These are phyloP conservation scores for Nothomitra cinnamomea DNA, from an alignment of 2,329 filamentous ascomycete species.

Conservation along the genomic window DNA sequence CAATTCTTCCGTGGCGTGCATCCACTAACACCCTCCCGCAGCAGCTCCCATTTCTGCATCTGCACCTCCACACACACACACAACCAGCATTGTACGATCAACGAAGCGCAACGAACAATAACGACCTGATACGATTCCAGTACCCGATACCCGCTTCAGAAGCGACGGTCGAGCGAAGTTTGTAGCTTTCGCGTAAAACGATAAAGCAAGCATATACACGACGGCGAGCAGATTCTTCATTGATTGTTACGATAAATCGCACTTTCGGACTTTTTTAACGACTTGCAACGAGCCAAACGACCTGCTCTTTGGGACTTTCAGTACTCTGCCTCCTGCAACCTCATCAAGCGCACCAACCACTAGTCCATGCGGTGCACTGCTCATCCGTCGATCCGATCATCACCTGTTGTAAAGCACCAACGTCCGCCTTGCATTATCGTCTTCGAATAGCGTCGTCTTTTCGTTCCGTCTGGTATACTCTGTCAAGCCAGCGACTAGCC, in stretches of 20 bases:
- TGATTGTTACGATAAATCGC: constrained; percentile 4
- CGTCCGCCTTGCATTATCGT: constrained; percentile 3
- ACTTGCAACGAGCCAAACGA: constrained; percentile 27
- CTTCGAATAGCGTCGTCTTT: constrained; percentile 4
- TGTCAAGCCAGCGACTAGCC: constrained; percentile 2
- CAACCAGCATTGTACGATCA: constrained; percentile 2
- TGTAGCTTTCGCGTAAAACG: constrained; percentile 4
- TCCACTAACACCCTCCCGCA: not conserved
- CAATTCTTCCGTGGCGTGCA: constrained; percentile 14
- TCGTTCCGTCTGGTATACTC: constrained; percentile 3
- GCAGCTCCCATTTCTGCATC: constrained; percentile 5
- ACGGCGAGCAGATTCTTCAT: constrained; percentile 2
- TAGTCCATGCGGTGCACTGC: constrained; percentile 5
- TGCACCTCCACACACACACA: no score
- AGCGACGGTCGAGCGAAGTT: constrained; percentile 4
- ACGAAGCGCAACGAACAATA: constrained; percentile 4
- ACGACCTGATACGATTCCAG: constrained; percentile 5
- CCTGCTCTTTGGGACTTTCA: constrained; percentile 16
- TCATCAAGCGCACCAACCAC: constrained; percentile 15
- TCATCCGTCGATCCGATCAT: constrained; percentile 5
- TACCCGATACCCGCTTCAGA: constrained; percentile 4
- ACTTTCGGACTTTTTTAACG: constrained; percentile 18
- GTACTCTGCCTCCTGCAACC: constrained; percentile 8
- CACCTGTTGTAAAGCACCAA: constrained; percentile 3
- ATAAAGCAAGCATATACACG: constrained; percentile 5